phyloP scores from a whole-genome alignment of 2,329 filamentous ascomycete genomes.

The Apiospora aurea region DNA sequence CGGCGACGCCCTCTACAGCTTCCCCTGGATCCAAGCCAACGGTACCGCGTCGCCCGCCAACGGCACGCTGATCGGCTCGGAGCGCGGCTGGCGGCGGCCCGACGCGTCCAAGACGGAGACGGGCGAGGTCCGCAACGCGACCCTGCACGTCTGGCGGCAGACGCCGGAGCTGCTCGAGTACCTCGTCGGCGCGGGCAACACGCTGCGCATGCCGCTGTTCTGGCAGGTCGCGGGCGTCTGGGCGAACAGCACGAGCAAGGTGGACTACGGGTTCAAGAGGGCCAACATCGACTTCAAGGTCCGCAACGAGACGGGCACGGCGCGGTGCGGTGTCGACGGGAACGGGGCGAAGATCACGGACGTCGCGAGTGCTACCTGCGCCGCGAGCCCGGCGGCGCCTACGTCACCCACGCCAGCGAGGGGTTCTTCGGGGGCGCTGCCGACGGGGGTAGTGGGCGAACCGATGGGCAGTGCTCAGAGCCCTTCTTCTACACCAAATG shows the following conservation, averaged over 20 bases:
- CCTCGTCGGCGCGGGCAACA: not conserved
- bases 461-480: not conserved
- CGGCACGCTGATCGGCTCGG: slow-evolving; percentile 24
- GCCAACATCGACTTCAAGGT: slow-evolving; percentile 29
- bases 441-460: not conserved
- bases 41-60: slow-evolving; percentile 11
- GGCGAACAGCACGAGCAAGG: slow-evolving; percentile 24
- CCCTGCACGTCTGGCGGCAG: slow-evolving; percentile 30
- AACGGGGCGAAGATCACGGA: not conserved
- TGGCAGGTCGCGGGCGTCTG: slow-evolving; percentile 25
- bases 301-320: slow-evolving; percentile 29
- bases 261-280: slow-evolving; percentile 24
- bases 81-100: slow-evolving; percentile 3
- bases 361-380: not conserved
- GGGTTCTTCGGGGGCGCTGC: not conserved
- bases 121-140: slow-evolving; percentile 30
- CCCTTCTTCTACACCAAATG: not conserved
- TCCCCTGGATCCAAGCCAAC: slow-evolving; percentile 30
- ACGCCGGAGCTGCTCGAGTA: slow-evolving; percentile 25
- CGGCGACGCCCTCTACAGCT: slow-evolving; percentile 26
- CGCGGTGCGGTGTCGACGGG: slow-evolving; percentile 23
- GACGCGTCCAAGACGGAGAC: not conserved
- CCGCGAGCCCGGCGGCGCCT: not conserved
- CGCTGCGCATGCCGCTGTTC: not conserved
- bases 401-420: not conserved